Base-by-base conservation (phyloP, 805 yeast species). In the Schwanniomyces yamadae region DNA sequence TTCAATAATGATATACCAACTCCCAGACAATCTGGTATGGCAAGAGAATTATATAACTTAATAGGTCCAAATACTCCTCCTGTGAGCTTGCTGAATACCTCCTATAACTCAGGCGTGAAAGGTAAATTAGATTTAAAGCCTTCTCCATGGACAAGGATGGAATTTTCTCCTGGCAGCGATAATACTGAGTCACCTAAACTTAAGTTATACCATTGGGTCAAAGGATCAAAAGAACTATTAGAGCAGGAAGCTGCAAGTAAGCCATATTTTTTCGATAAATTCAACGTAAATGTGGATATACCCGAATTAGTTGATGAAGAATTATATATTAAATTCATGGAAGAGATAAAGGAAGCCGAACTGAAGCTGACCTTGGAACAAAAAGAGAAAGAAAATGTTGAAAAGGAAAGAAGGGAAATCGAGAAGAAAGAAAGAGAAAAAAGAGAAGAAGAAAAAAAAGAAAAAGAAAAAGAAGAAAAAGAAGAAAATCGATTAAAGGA, bases 11-110 rank as follows among this genome's bases (percentile, higher is more conserved):
- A 50, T 5, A 34, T 41, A 11, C 43, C 49, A 4, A 18, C 41
- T 6, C 51, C 49, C 4, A 50, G 63, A 31, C 66, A 71, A 29
- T 67, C 80, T 2, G 95, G 95, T 17, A 84, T 91, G 78, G 90
- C 86, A 44, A 75, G 98, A 48, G 99, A 93, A 57, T 67, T 93
- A 36, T 90, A 84, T 59, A 84, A 84, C 45, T 71, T 95, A 35
- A 67, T 93, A 26, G 99, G 99, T 4, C 90, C 93, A 25, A 88
- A 88, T 57, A 80, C 95, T 2, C 96, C 99, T 1, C 90, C 98
- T 0, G 77, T 67, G n/a, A 59, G 44, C 38, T 37, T 69, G n/a
- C 32, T 53, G 3, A 46, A 46, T 15, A 26, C 52, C 4, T 39
- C 48, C 25, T 44, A 38, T 75, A 6, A 74, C 73, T n/a, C 75